These are phyloP conservation scores for Rhizopogon vinicolor DNA, from an alignment of 768 basidiomycete genomes.

Conservation along the genomic window DNA sequence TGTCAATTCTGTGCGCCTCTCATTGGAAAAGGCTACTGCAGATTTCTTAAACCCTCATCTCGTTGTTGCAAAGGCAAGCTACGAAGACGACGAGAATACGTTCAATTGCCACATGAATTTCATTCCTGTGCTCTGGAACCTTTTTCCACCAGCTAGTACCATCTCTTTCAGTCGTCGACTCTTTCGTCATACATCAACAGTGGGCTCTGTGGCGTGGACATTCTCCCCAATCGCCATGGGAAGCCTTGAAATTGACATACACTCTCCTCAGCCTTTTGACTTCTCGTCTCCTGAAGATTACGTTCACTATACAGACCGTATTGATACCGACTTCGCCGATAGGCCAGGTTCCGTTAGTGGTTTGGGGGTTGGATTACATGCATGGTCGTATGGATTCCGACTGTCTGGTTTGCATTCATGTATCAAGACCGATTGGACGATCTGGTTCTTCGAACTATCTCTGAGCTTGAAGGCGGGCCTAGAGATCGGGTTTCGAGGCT, in stretches of 20 bases:
- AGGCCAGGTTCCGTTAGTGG: constrained; percentile 48
- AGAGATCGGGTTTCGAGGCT: constrained; percentile 44
- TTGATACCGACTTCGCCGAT: constrained; percentile 18
- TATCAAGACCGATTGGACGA: constrained; percentile 45
- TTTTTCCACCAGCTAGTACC: constrained; percentile 35
- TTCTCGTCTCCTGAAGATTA: constrained; percentile 21
- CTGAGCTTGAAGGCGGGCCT: constrained; percentile 45
- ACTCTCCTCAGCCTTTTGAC: constrained; percentile 39
- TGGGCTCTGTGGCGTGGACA: constrained; percentile 37
- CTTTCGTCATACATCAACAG: constrained; percentile 42
- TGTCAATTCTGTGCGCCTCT: constrained; percentile 1
- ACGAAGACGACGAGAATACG: constrained; percentile 44
- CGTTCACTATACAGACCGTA: constrained; percentile 15
- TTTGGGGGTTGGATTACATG: constrained; percentile 39
- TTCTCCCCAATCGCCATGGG: constrained; percentile 18
- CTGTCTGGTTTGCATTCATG: constrained; percentile 45
- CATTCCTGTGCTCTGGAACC: constrained; percentile 27
- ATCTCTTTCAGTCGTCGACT: constrained; percentile 47
- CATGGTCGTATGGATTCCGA: constrained; percentile 44
- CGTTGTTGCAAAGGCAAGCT: constrained; percentile 40
- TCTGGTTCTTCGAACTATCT: constrained; percentile 53
- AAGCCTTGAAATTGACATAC: constrained; percentile 36
- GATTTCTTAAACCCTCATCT: constrained; percentile 37
- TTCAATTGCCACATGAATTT: constrained; percentile 34
- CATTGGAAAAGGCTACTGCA: constrained; percentile 30